Conservation (phyloP, 495 filamentous ascomycete genomes). For the Jackrogersella minutella region DNA sequence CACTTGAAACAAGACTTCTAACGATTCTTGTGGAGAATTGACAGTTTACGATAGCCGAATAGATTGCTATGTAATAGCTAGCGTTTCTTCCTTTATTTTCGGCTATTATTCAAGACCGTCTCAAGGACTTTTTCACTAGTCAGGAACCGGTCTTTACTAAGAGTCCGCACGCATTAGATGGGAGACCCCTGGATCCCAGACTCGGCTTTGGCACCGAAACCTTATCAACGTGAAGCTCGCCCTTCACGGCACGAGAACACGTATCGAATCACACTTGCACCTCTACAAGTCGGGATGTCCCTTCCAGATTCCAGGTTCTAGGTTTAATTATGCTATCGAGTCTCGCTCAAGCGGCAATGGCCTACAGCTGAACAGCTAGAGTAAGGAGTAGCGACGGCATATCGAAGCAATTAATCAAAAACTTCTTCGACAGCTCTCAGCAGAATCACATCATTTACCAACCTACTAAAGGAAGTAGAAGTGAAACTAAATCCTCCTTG, state of each 20-base stretch:
- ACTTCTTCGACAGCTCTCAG: constrained; percentile 1
- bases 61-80: neutral
- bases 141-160: neutral
- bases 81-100: constrained; percentile 12
- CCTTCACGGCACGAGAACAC: constrained; percentile 9
- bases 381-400: constrained; percentile 4
- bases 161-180: constrained; percentile 19
- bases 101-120: constrained; percentile 30
- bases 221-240: constrained; percentile 17
- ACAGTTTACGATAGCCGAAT: constrained; percentile 12
- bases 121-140: constrained; percentile 2
- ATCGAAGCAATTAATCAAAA: constrained; percentile 13
- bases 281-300: constrained; percentile 7
- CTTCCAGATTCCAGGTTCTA: neutral
- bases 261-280: constrained; percentile 5
- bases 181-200: constrained; percentile 29
- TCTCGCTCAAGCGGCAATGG: neutral
- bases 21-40: constrained; percentile 22
- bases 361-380: constrained; percentile 10
- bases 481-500: constrained; percentile 30
- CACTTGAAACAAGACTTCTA: constrained; percentile 27
- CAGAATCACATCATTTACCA: constrained; percentile 20
- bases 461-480: constrained; percentile 17
- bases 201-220: constrained; percentile 9
- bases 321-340: constrained; percentile 1